These are phyloP conservation scores for Tylopilus plumbeoviolaceoides DNA, from an alignment of 768 basidiomycete genomes.

Conservation along the genomic window DNA sequence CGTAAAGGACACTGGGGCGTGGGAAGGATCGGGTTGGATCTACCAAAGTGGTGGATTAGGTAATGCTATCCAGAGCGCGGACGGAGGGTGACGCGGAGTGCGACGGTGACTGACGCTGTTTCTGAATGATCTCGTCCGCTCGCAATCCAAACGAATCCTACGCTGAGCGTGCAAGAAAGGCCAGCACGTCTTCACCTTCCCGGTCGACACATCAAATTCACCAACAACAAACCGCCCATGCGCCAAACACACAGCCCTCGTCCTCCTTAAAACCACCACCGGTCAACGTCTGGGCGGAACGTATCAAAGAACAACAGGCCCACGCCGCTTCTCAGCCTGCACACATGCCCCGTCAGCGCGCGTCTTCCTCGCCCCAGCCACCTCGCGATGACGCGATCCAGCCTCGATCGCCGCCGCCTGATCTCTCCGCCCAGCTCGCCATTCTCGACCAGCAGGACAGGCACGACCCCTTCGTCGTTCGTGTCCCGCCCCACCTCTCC, in stretches of 20 bases:
- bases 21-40: conserved; percentile 11
- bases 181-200: conserved; percentile 16
- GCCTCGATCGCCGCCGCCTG: conserved; percentile 16
- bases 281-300: conserved; percentile 41
- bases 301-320: conserved; percentile 39
- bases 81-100: conserved; percentile 17
- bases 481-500: conserved; percentile 32
- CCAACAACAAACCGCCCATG: conserved; percentile 2
- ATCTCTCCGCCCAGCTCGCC: conserved; percentile 17
- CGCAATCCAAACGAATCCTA: conserved; percentile 50
- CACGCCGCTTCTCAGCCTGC: conserved; percentile 17
- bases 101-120: conserved; percentile 22
- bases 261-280: conserved; percentile 18
- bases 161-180: conserved; percentile 50
- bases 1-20: conserved; percentile 1
- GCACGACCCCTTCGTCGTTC: conserved; percentile 46
- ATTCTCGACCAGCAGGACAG: conserved; percentile 24
- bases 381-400: conserved; percentile 16
- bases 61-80: neutral
- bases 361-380: conserved; percentile 8
- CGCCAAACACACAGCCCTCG: neutral
- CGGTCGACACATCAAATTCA: neutral
- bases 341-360: conserved; percentile 14
- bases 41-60: neutral
- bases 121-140: conserved; percentile 32